Evolutionary conservation across 257 asterid species (phyloP).

Genomic region (Marsdenia floribunda): DNA sequence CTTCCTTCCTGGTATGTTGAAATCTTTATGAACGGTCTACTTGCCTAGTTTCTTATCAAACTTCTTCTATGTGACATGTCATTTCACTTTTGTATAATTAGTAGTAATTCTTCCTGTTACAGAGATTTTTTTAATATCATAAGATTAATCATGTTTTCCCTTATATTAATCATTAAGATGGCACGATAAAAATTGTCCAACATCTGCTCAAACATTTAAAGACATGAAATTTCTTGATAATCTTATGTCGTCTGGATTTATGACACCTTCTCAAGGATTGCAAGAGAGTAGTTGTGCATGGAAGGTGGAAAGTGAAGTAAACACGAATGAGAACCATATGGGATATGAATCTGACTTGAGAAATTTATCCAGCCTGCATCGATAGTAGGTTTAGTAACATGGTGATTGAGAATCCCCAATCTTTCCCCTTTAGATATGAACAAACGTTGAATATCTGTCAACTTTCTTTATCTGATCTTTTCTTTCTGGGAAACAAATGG

Average conservation of each 20-base stretch:
- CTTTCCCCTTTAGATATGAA: not conserved
- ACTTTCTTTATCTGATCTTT: not conserved
- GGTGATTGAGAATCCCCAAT: not conserved
- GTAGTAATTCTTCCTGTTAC: not conserved
- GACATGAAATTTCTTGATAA: not conserved
- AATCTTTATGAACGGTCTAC: not conserved
- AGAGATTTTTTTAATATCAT: not conserved
- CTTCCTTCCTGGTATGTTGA: slow-evolving; percentile 66
- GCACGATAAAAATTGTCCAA: not conserved
- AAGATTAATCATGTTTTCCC: not conserved
- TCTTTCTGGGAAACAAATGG: not conserved
- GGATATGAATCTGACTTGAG: not conserved
- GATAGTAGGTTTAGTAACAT: not conserved
- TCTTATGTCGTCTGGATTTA: not conserved
- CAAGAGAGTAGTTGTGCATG: not conserved
- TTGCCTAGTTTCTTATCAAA: not conserved
- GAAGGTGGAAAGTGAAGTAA: not conserved
- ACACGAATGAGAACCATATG: not conserved
- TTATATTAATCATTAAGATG: not conserved
- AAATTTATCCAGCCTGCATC: not conserved
- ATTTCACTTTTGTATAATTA: not conserved
- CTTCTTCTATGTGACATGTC: not conserved
- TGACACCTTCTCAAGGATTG: not conserved
- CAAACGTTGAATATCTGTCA: not conserved
- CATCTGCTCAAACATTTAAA: not conserved